A percentile compares a stretch with the other conserved stretches of the same genome.
phyloP scores from a whole-genome alignment of 805 yeast genomes.

The Suhomyces xylopsoci region DNA sequence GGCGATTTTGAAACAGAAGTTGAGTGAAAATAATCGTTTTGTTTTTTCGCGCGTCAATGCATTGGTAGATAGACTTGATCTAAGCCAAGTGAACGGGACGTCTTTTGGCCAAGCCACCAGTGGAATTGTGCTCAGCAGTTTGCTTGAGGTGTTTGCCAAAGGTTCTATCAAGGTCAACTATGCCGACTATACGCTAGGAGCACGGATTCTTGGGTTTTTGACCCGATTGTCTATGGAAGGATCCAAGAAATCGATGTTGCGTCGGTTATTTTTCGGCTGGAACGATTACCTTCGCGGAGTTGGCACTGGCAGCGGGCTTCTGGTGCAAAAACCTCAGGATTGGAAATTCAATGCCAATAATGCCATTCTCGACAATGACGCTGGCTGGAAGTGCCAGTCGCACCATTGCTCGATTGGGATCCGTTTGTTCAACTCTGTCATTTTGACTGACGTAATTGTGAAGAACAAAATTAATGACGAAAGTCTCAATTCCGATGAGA shows the following conservation, averaged over 20 bases:
- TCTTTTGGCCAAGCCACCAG: slow-evolving; percentile 13
- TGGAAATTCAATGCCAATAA: slow-evolving; percentile 40
- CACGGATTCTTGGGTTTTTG: slow-evolving; percentile 40
- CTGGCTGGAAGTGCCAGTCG: slow-evolving; percentile 32
- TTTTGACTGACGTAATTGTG: slow-evolving; percentile 35
- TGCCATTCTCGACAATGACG: slow-evolving; percentile 31
- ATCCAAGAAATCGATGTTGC: slow-evolving; percentile 9
- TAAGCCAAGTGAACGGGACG: slow-evolving; percentile 2
- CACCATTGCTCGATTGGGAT: slow-evolving; percentile 33
- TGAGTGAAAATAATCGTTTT: slow-evolving; percentile 21
- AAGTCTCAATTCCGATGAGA: background rate
- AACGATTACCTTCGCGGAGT: slow-evolving; percentile 27
- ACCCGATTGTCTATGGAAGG: slow-evolving; percentile 17
- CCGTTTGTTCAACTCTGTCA: slow-evolving; percentile 27
- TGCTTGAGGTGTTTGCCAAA: slow-evolving; percentile 30
- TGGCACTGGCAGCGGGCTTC: slow-evolving; percentile 8
- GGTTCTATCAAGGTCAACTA: slow-evolving; percentile 37
- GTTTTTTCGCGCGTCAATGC: slow-evolving; percentile 22
- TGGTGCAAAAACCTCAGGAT: slow-evolving; percentile 9
- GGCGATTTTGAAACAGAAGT: slow-evolving; percentile 15
- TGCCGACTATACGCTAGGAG: slow-evolving; percentile 38
- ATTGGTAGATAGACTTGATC: slow-evolving; percentile 20
- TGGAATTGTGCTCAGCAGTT: slow-evolving; percentile 24
- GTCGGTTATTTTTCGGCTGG: slow-evolving; percentile 39
- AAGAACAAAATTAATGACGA: slow-evolving; percentile 11